Conservation (phyloP, 202 grass and related monocot genomes). For the Hordeum pubiflorum region DNA sequence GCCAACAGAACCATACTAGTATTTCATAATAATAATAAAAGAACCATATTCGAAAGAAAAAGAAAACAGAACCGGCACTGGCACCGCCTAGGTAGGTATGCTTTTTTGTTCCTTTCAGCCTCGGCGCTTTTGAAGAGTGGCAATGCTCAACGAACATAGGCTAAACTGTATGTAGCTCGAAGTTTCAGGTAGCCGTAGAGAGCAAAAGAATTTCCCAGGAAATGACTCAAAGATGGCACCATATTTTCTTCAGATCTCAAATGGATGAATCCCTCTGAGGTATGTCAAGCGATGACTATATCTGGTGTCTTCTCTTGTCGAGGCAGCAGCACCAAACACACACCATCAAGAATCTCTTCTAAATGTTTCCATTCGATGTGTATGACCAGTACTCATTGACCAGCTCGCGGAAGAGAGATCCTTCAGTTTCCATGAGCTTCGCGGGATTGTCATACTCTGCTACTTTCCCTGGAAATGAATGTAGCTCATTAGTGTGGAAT, state of each 20-base stretch:
- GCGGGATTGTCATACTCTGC: constrained; percentile 61
- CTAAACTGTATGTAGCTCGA: not conserved
- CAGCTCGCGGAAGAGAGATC: constrained; percentile 57
- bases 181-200: not conserved
- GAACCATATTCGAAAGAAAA: not conserved
- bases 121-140: not conserved
- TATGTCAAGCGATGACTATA: not conserved
- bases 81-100: not conserved
- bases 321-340: not conserved
- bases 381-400: constrained; percentile 86
- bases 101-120: not conserved
- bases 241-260: constrained; percentile 4
- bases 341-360: not conserved
- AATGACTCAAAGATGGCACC: not conserved
- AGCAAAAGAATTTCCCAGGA: not conserved
- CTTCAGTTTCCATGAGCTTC: constrained; percentile 79
- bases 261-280: not conserved
- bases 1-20: not conserved
- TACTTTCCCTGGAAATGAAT: constrained; percentile 39
- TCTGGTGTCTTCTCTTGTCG: not conserved
- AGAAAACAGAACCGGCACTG: not conserved
- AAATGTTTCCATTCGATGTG: constrained; percentile 34
- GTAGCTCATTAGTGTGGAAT: not conserved
- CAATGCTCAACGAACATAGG: not conserved
- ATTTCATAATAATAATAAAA: no score